phyloP scores from a whole-genome alignment of 345 rosid species.

The Kernera saxatilis region DNA sequence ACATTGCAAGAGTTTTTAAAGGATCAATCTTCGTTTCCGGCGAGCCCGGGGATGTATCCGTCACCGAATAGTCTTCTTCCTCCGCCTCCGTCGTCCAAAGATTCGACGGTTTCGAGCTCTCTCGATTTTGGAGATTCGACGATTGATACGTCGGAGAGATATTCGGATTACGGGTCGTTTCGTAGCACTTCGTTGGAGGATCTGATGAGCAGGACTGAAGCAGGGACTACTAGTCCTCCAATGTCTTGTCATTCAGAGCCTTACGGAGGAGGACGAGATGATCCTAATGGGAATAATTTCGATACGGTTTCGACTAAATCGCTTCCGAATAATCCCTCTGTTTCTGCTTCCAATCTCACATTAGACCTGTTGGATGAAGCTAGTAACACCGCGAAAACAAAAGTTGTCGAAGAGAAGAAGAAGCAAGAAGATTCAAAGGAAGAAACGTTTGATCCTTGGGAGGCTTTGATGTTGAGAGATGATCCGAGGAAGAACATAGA shows the following conservation, averaged over 20 bases:
- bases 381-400: background rate
- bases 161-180: constrained; percentile 38
- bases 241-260: constrained; percentile 35
- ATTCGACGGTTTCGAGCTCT: constrained; percentile 14
- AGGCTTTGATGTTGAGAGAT: constrained; percentile 28
- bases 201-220: constrained; percentile 38
- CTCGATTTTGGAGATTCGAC: constrained; percentile 22
- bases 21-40: constrained; percentile 61
- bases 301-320: constrained; percentile 33
- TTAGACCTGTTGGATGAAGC: constrained; percentile 35
- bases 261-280: constrained; percentile 18
- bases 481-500: constrained; percentile 3
- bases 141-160: constrained; percentile 26
- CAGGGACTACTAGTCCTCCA: constrained; percentile 31
- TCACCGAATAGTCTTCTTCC: constrained; percentile 28
- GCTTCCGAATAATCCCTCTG: constrained; percentile 22
- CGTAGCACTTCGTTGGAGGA: constrained; percentile 50
- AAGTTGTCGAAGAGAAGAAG: constrained; percentile 1
- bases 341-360: constrained; percentile 13
- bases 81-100: background rate
- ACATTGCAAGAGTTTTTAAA: constrained; percentile 75
- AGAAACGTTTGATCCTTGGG: constrained; percentile 19
- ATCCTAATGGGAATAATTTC: constrained; percentile 14
- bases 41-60: constrained; percentile 16
- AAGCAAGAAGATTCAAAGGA: constrained; percentile 1